Percentiles rank a stretch among this genome's conserved stretches.
Conservation (phyloP, 2,329 filamentous ascomycete genomes). For the Sporothrix variecibatus region DNA sequence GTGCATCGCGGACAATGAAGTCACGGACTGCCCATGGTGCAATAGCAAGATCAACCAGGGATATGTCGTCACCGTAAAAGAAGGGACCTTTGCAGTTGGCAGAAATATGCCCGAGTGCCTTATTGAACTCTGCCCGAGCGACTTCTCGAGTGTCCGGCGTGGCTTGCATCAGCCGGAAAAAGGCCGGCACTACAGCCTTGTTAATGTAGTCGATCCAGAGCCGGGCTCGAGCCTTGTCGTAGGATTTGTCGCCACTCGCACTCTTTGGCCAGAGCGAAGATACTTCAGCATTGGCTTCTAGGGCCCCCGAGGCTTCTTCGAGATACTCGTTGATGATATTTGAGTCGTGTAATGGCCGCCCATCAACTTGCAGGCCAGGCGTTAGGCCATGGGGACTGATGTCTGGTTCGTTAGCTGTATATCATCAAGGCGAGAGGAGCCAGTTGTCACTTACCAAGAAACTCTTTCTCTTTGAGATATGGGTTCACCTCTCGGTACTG, state of each 20-base stretch:
- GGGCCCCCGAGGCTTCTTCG: not conserved
- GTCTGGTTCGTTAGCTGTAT: no score
- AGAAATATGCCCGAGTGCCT: not conserved
- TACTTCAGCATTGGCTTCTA: not conserved
- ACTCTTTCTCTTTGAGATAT: not conserved
- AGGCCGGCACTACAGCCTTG: not conserved
- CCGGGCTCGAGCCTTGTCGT: not conserved
- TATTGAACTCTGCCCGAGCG: not conserved
- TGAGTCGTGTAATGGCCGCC: not conserved
- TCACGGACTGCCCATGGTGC: not conserved
- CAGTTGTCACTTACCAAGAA: not conserved
- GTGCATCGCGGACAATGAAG: not conserved
- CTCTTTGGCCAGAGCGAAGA: not conserved
- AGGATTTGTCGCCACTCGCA: not conserved
- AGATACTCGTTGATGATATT: not conserved
- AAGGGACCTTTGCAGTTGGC: not conserved
- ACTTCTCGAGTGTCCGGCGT: not conserved
- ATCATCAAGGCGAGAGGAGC: no score
- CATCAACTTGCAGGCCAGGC: not conserved
- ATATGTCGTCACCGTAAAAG: not conserved
- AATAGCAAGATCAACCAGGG: not conserved
- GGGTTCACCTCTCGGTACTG: not conserved
- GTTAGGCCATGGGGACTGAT: not conserved
- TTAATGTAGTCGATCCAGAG: not conserved
- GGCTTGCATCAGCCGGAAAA: not conserved